Conservation (phyloP, 169 alveolate genomes). For the Eimeria sp. region DNA sequence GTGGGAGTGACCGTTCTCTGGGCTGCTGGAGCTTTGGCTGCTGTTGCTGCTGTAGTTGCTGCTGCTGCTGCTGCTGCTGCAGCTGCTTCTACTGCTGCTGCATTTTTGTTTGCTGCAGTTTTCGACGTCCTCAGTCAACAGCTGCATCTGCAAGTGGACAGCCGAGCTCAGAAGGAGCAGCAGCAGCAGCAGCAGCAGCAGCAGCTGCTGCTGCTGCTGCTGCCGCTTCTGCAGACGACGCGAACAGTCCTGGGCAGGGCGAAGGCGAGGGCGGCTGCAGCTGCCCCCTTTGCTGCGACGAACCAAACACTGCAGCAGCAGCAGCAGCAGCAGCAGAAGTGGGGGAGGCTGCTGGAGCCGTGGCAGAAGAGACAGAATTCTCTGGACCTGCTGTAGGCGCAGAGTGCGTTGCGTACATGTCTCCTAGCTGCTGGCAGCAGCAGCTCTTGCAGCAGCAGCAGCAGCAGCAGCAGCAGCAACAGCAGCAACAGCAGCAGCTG, state of each 20-base stretch:
- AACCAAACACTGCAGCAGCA: neutral
- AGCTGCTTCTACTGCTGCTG: neutral
- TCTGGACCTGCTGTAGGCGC: slow-evolving; percentile 13
- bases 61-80: slow-evolving; percentile 37
- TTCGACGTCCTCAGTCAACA: neutral
- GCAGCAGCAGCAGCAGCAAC: slow-evolving; percentile 16
- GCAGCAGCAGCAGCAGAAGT: slow-evolving; percentile 4
- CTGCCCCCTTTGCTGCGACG: slow-evolving; percentile 14
- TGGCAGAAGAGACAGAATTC: neutral
- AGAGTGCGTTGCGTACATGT: slow-evolving; percentile 34
- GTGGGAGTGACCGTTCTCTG: neutral
- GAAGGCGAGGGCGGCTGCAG: neutral
- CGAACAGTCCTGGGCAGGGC: neutral
- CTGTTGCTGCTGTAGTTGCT: neutral
- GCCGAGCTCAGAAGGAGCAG: neutral
- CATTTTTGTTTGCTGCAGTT: neutral
- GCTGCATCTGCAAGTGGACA: neutral
- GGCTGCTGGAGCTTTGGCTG: neutral
- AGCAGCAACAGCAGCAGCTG: slow-evolving; percentile 20
- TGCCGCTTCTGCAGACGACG: neutral
- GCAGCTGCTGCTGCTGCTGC: slow-evolving; percentile 11
- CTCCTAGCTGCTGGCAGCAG: slow-evolving; percentile 24
- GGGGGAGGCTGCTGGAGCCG: neutral
- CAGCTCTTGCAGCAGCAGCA: slow-evolving; percentile 22
- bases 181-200: slow-evolving; percentile 16